phyloP scores from a whole-genome alignment of 148 eudicot species.

The Diospyros kaki region DNA sequence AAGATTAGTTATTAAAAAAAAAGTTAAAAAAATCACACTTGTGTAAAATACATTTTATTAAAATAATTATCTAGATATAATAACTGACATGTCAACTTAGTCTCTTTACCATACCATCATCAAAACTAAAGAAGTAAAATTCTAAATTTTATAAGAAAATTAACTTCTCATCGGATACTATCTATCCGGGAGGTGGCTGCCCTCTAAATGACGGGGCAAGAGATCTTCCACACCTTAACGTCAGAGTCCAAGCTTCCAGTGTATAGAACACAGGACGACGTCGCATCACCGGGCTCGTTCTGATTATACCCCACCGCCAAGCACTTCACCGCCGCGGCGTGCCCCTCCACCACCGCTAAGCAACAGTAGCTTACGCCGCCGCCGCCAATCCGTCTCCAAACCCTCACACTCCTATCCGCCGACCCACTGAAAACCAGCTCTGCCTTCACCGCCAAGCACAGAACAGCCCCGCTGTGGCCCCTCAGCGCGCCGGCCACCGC shows the following conservation, averaged over 20 bases:
- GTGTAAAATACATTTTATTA: no score
- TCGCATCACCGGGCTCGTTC: constrained; percentile 22
- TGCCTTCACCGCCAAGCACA: constrained; percentile 48
- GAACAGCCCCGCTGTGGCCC: constrained; percentile 70
- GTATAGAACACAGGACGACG: constrained; percentile 53
- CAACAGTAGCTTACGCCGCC: constrained; percentile 35
- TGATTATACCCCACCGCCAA: constrained; percentile 38
- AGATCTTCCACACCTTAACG: constrained; percentile 78
- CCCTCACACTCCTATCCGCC: constrained; percentile 70
- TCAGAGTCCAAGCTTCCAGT: constrained; percentile 83
- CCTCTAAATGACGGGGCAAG: constrained; percentile 25
- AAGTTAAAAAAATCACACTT: no score
- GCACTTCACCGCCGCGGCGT: constrained; percentile 79
- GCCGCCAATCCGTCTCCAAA: constrained; percentile 57
- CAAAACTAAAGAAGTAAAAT: no score
- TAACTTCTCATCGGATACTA: no score
- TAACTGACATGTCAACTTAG: no score
- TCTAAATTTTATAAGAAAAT: no score
- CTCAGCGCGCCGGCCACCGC: constrained; percentile 41
- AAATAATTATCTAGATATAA: no score
- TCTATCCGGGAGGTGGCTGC: neutral
- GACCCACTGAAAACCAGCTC: constrained; percentile 78
- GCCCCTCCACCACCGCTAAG: constrained; percentile 72
- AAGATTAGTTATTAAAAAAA: no score
- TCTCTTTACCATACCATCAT: no score